These are phyloP conservation scores for Phytophthora crassamura DNA, from an alignment of 352 stramenopile species.

Conservation along the genomic window DNA sequence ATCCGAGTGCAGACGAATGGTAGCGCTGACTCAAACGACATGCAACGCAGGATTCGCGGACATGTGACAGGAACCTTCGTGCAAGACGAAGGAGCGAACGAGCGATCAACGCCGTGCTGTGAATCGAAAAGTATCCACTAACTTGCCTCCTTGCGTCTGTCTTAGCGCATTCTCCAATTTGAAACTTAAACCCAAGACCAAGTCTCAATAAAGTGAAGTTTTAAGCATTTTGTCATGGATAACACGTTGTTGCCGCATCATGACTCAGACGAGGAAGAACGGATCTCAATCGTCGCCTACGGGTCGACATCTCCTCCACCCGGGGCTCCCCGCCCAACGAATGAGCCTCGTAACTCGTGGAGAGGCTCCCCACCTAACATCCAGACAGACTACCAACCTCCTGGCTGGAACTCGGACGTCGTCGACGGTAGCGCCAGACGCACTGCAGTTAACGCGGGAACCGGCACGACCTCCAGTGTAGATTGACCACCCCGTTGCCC, in stretches of 20 bases:
- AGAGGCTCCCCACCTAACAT: conserved; percentile 12
- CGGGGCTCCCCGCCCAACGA: background rate
- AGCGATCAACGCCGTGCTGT: conserved; percentile 7
- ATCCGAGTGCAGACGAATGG: conserved; percentile 7
- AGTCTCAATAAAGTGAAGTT: background rate
- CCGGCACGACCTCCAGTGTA: conserved; percentile 11
- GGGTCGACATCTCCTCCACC: conserved; percentile 12
- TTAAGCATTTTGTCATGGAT: conserved; percentile 20
- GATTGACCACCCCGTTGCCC: conserved; percentile 2
- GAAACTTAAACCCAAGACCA: conserved; percentile 12
- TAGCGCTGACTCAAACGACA: conserved; percentile 14
- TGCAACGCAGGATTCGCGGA: conserved; percentile 10
- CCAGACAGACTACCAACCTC: conserved; percentile 22
- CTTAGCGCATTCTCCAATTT: conserved; percentile 25
- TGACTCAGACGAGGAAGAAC: conserved; percentile 23
- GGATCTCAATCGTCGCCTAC: conserved; percentile 36
- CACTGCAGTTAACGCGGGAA: conserved; percentile 19
- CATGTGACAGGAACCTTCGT: conserved; percentile 24
- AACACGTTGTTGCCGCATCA: conserved; percentile 23
- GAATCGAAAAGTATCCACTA: conserved; percentile 5
- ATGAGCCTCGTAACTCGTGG: conserved; percentile 23
- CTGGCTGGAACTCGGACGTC: conserved; percentile 32
- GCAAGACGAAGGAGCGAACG: conserved; percentile 25
- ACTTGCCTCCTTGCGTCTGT: background rate
- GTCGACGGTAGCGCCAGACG: conserved; percentile 32